Percentiles rank a stretch among this genome's conserved stretches.
Conservation (phyloP, 768 basidiomycete genomes). For the Xerocomus potaroensis region DNA sequence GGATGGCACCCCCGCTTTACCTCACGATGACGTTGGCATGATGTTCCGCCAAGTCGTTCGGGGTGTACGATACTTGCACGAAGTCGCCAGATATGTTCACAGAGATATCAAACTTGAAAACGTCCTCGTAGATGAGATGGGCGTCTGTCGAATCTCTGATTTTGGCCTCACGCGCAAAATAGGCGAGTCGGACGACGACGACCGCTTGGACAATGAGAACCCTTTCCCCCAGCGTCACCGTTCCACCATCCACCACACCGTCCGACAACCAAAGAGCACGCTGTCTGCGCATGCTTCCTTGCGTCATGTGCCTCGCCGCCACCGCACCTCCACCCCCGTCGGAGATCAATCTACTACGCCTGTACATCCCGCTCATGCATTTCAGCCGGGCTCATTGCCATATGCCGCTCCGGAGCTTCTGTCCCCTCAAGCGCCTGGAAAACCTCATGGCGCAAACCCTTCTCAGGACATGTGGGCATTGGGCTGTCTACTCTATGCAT, state of each 20-base stretch:
- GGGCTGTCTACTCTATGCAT: constrained; percentile 82
- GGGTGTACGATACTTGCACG: constrained; percentile 80
- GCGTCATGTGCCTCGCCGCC: constrained; percentile 43
- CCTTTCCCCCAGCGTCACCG: constrained; percentile 21
- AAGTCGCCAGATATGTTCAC: constrained; percentile 74
- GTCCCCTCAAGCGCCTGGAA: constrained; percentile 48
- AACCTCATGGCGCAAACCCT: constrained; percentile 39
- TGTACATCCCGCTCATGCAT: constrained; percentile 35
- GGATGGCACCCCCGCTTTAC: constrained; percentile 61
- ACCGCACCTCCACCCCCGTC: constrained; percentile 42
- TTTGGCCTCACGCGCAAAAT: constrained; percentile 78
- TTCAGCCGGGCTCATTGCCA: constrained; percentile 82
- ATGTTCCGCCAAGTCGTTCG: constrained; percentile 85
- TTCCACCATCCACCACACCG: constrained; percentile 26
- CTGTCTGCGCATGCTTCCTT: constrained; percentile 13
- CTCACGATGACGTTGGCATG: constrained; percentile 75
- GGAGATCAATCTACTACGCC: constrained; percentile 28
- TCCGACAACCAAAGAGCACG: constrained; percentile 22
- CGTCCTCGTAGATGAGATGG: constrained; percentile 85
- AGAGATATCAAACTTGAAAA: constrained; percentile 98
- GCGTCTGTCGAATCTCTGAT: constrained; percentile 80
- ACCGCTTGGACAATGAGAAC: constrained; percentile 14
- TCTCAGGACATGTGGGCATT: constrained; percentile 96
- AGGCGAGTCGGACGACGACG: constrained; percentile 43
- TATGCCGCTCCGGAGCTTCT: constrained; percentile 91